Evolutionary conservation across 371 early-diverging fungal genomes (phyloP).

Genomic region (Synchytrium microbalum): DNA sequence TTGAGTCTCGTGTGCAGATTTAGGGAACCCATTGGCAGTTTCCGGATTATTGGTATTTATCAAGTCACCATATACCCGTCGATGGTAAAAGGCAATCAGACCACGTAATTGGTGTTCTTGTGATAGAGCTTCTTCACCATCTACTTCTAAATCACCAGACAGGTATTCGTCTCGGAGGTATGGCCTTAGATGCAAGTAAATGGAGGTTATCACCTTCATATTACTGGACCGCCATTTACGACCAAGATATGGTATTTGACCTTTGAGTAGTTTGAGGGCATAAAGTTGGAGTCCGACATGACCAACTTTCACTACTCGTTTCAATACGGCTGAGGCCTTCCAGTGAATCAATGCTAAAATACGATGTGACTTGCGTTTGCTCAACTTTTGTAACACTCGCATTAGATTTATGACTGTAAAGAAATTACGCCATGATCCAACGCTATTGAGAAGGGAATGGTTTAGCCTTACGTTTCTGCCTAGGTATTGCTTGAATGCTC

Average conservation of each 20-base stretch:
- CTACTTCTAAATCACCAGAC: slow-evolving; percentile 57
- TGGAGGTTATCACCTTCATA: slow-evolving; percentile 73
- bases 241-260: slow-evolving; percentile 70
- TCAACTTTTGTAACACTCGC: slow-evolving; percentile 70
- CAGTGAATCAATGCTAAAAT: slow-evolving; percentile 71
- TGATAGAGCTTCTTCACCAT: slow-evolving; percentile 62
- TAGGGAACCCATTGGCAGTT: background rate
- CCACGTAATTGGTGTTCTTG: slow-evolving; percentile 59
- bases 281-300: slow-evolving; percentile 60
- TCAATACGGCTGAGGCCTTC: slow-evolving; percentile 74
- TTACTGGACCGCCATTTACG: slow-evolving; percentile 77
- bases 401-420: slow-evolving; percentile 67
- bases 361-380: slow-evolving; percentile 68
- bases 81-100: slow-evolving; percentile 55
- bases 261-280: slow-evolving; percentile 69
- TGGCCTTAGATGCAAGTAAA: slow-evolving; percentile 61
- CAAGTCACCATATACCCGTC: slow-evolving; percentile 37
- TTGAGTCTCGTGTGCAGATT: background rate
- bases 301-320: slow-evolving; percentile 61
- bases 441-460: background rate
- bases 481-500: background rate
- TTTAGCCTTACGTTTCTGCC: background rate
- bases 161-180: slow-evolving; percentile 66
- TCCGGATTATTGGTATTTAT: background rate
- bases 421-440: slow-evolving; percentile 45